Evolutionary conservation across 805 yeast genomes (phyloP), one percentile per base, ranked within the genome.

Genomic region (Yarrowia divulgata): DNA sequence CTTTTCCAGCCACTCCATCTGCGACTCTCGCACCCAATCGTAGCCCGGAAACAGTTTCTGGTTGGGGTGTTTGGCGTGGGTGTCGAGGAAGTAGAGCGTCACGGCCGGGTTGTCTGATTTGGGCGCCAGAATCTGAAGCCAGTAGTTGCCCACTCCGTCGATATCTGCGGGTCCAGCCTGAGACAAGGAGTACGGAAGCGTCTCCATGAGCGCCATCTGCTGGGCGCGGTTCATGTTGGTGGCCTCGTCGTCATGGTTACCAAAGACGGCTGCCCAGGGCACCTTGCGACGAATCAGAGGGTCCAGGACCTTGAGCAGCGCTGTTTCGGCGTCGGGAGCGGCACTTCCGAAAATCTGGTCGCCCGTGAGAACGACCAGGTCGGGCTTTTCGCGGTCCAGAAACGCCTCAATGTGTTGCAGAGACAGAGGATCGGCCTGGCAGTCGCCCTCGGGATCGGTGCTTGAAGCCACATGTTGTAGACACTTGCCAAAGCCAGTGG

Each of bases 231-330:
- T 71, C 69, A 92, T 73, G 4, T 88, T 84, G 8, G 66, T 60
- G 0, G 97, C 94, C 79, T 93, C 97, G 75, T 90, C 95, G 77
- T 95, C 99, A 77, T 95, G 99, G 77, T 95, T 95, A 0, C 99
- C 99, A 81, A 94, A 83, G 9, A 88, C 87, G 72, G 90, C 83
- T 0, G 97, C 94, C 81, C 85, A 95, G 3, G 98, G 98, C 9
- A 93, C 89, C 63, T 83, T 78, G 58, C 90, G 80, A 16, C 80
- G 74, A 32, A 93, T 84, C 35, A 91, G 85, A 0, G 97, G 96
- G 12, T 83, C 81, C 10, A 90, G 82, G 0, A 89, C 91, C 76
- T 95, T 94, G 70, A 89, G 82, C n/a, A 92, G 73, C 0, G 97
- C 87, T 0, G 97, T 88, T 73, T 88, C 89, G 0, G 97, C 84